Evolutionary conservation across 805 yeast genomes (phyloP).

Genomic region (Zygosaccharomyces kombuchaensis): DNA sequence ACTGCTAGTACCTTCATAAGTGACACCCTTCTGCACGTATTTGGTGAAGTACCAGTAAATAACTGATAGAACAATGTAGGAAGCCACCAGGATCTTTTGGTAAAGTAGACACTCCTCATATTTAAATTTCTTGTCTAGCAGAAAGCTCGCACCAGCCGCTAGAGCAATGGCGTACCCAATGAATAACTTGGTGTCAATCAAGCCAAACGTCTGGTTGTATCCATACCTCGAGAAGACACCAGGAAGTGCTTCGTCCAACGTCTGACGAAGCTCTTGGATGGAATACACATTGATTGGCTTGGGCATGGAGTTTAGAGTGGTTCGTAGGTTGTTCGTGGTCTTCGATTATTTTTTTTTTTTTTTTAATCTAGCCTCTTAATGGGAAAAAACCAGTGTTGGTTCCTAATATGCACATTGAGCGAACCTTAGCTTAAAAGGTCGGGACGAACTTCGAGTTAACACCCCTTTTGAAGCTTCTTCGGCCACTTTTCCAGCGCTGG

Average conservation of each 20-base stretch:
- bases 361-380: not conserved
- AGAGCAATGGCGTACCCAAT: slow-evolving; percentile 48
- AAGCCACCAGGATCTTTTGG: slow-evolving; percentile 39
- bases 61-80: slow-evolving; percentile 40
- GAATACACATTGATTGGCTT: slow-evolving; percentile 34
- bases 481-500: not conserved
- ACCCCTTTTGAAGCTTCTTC: not conserved
- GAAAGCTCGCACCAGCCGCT: slow-evolving; percentile 46
- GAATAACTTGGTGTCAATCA: slow-evolving; percentile 44
- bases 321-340: not conserved
- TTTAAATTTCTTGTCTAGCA: slow-evolving; percentile 45
- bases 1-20: slow-evolving; percentile 41
- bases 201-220: slow-evolving; percentile 20
- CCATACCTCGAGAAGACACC: slow-evolving; percentile 23
- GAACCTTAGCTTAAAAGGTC: not conserved
- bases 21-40: slow-evolving; percentile 39
- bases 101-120: slow-evolving; percentile 41
- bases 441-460: not conserved
- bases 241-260: slow-evolving; percentile 32
- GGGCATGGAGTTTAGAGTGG: slow-evolving; percentile 17
- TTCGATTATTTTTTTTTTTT: not conserved
- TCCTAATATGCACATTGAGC: not conserved
- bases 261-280: slow-evolving; percentile 29
- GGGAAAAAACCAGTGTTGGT: not conserved
- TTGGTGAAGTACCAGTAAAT: slow-evolving; percentile 38